Conservation (phyloP, 441 rosid genomes). For the Erodium chrysanthum region DNA sequence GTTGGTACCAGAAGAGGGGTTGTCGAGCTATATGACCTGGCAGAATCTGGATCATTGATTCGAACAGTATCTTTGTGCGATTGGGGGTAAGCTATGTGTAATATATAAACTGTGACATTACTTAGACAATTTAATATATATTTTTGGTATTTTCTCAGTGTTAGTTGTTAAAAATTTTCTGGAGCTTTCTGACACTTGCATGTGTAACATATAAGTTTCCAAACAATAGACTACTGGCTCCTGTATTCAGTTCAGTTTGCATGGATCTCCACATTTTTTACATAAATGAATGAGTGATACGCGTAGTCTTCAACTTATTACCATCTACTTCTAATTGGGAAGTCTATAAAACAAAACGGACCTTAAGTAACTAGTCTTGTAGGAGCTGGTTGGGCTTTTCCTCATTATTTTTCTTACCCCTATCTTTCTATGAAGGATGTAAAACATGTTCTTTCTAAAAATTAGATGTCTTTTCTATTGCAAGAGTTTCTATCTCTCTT, state of each 20-base stretch:
- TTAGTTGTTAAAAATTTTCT: neutral
- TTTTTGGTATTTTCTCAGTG: slow-evolving; percentile 3
- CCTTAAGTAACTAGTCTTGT: neutral
- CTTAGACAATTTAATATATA: slow-evolving; percentile 12
- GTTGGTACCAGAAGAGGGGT: slow-evolving; percentile 88
- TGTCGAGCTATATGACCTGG: slow-evolving; percentile 77
- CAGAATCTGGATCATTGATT: slow-evolving; percentile 56
- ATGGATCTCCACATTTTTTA: neutral
- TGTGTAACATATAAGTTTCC: neutral
- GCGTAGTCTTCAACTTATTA: neutral
- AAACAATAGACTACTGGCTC: neutral
- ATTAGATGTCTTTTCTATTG: neutral
- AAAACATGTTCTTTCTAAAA: neutral
- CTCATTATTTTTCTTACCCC: neutral
- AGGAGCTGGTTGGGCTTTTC: neutral
- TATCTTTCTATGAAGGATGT: neutral
- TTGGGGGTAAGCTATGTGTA: slow-evolving; percentile 67
- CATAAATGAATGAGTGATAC: neutral
- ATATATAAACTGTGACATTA: slow-evolving; percentile 16
- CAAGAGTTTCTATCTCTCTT: neutral
- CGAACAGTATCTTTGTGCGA: slow-evolving; percentile 81
- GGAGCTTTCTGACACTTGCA: neutral
- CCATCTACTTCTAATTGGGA: neutral
- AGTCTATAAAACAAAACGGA: neutral
- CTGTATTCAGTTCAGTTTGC: neutral